Evolutionary conservation across 495 filamentous ascomycete genomes (phyloP), one percentile per base, ranked within the genome.

Genomic region (Daldinia loculata): DNA sequence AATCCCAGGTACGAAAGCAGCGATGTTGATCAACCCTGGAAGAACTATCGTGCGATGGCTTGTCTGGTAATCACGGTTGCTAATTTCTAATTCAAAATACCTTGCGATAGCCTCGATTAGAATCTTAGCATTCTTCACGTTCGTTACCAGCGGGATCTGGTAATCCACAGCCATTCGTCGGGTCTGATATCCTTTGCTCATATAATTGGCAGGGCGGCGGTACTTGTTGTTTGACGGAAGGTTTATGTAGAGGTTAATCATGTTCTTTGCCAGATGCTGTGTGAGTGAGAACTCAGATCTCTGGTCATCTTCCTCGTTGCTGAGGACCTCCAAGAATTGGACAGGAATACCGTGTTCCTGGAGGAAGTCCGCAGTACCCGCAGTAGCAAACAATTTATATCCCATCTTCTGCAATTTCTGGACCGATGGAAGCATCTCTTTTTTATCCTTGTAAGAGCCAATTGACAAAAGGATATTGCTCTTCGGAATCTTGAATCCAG

Each of bases 51-150:
- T 91, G 61, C 89, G 89, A 75, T 94, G 92, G 78, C 91, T 93
- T 38, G 93, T 94, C 84, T 97, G 92, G 81, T 90, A 97, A 77
- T 99, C 95, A 64, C 92, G 85, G 43, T 89, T 89, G 77, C 88
- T 86, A 67, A 98, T 88, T 39, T 93, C 87, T 39, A 99, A 83
- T 67, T 93, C 89, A 74, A 91, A 97, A 76, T 96, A 89, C 41
- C 95, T 88, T 60, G 94, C 89, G 69, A 99, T 91, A 15, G 95
- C 95, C 79, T 99, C 95, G 70, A 99, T 91, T 50, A 99, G 79
- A 61, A 99, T 91, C 85, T 99, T 99, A 43, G 95, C 95, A 74
- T 98, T 99, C 86, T 99, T 99, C 75, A 99, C 95, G 75, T 99
- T 99, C 53, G 95, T 99, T 30, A 99, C 94, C 71, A 99, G 81